Base-by-base conservation (phyloP, 2,329 filamentous ascomycete species). In the Diplodia sapinea region DNA sequence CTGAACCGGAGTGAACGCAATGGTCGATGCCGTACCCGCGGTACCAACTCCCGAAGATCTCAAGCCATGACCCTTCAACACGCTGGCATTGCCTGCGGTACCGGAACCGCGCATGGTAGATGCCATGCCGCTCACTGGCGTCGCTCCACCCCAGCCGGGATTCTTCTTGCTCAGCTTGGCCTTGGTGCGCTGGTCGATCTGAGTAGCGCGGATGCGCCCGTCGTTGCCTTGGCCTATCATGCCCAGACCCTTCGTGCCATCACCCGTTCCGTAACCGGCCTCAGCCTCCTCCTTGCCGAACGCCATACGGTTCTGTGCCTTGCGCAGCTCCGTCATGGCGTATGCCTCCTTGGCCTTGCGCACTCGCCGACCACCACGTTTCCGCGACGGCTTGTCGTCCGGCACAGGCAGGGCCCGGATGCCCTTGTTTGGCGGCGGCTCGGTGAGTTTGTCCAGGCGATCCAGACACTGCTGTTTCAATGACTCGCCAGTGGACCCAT, bases 231-330 rank as follows among this genome's bases (percentile, higher is more conserved):
- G 89, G 0, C 95, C 95, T 70, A 99, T 94, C 95, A 98, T 98
- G 67, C 95, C 95, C 78, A 99, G 83, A 33, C 95, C 95, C 69
- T 90, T 89, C 0, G 94, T 96, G 66, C 88, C 88, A 72, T 97
- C 93, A 62, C 93, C 92, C 0, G 88, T 88, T 43, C 93, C 94
- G 77, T 96, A 98, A 38, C 94, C 94, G 1, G 95, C 89, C 79
- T 99, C 95, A 73, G 88, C 90, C 80, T 99, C 95, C 79, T 98
- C 94, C 77, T 96, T 95, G 68, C 94, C 94, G 75, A 99, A 99
- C 0, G 90, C 93, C 87, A 99, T 90, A 65, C 95, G 88, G 81
- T 99, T 99, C 80, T 98, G 95, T 4, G 93, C 93, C 79, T 98
- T 97, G 71, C 94, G 89, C 36, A 99, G 83, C 66, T 99, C 95